phyloP scores from a whole-genome alignment of 441 rosid genomes.

The Erodium trifolium region DNA sequence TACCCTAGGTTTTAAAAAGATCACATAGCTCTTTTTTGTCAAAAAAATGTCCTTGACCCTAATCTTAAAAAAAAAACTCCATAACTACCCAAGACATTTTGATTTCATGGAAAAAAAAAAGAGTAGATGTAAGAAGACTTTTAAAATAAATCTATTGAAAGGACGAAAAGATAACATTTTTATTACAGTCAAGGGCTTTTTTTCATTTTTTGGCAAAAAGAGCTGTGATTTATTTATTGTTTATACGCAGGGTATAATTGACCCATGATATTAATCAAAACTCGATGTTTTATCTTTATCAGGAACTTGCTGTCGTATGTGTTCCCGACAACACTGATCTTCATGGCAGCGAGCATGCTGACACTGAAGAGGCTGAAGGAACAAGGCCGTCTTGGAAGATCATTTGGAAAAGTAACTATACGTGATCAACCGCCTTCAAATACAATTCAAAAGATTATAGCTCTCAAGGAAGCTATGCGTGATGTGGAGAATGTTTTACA shows the following conservation, averaged over 20 bases:
- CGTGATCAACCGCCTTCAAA: slow-evolving; percentile 96
- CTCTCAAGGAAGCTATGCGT: slow-evolving; percentile 85
- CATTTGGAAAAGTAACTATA: slow-evolving; percentile 73
- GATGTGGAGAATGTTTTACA: slow-evolving; percentile 77
- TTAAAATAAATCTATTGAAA: no score
- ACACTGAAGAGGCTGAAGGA: slow-evolving; percentile 80
- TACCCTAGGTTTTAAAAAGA: no score
- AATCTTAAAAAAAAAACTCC: no score
- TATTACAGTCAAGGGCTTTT: not conserved
- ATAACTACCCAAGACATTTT: no score
- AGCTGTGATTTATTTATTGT: no score
- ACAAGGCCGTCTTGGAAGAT: slow-evolving; percentile 94
- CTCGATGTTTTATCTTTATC: slow-evolving; percentile 15
- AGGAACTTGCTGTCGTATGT: slow-evolving; percentile 71
- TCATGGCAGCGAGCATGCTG: slow-evolving; percentile 71
- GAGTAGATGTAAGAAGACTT: no score
- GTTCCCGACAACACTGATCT: slow-evolving; percentile 53
- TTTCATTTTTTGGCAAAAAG: not conserved
- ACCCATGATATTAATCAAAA: no score
- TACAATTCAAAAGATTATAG: slow-evolving; percentile 85
- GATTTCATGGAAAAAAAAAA: no score
- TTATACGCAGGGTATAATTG: no score
- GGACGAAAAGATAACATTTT: no score
- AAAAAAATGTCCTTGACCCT: no score
- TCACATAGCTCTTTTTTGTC: no score